phyloP scores from a whole-genome alignment of 257 asterid species.

The Scutellaria baicalensis region DNA sequence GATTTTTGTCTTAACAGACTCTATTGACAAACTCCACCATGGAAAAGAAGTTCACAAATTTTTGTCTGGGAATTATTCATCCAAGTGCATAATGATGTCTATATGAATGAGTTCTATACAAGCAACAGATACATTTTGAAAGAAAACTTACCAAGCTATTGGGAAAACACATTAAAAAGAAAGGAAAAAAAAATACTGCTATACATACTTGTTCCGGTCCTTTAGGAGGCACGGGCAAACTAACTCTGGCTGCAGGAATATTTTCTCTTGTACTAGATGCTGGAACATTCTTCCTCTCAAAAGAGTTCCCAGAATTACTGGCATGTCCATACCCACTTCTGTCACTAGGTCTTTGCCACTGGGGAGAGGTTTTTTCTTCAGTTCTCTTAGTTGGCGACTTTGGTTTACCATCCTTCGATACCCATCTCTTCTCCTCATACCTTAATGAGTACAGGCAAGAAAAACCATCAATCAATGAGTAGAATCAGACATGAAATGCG shows the following conservation, averaged over 20 bases:
- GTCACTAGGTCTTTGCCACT: slow-evolving; percentile 61
- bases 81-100: too few species aligned
- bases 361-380: slow-evolving; percentile 58
- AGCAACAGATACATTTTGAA: too few species aligned
- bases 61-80: too few species aligned
- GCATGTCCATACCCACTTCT: slow-evolving; percentile 45
- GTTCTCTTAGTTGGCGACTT: slow-evolving; percentile 45
- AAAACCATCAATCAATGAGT: slow-evolving; percentile 14
- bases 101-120: too few species aligned
- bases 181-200: neutral
- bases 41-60: too few species aligned
- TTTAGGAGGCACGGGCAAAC: slow-evolving; percentile 60
- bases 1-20: too few species aligned
- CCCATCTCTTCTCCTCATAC: slow-evolving; percentile 97
- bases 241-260: slow-evolving; percentile 40
- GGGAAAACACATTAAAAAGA: neutral
- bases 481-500: slow-evolving; percentile 4
- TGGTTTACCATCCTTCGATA: slow-evolving; percentile 64
- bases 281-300: slow-evolving; percentile 45
- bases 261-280: slow-evolving; percentile 37
- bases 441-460: slow-evolving; percentile 32
- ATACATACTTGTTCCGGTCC: slow-evolving; percentile 61
- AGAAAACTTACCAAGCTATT: too few species aligned
- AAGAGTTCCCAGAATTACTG: slow-evolving; percentile 41
- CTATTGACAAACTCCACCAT: too few species aligned